phyloP scores from a whole-genome alignment of 805 yeast species.

The Suhomyces vadensis region DNA sequence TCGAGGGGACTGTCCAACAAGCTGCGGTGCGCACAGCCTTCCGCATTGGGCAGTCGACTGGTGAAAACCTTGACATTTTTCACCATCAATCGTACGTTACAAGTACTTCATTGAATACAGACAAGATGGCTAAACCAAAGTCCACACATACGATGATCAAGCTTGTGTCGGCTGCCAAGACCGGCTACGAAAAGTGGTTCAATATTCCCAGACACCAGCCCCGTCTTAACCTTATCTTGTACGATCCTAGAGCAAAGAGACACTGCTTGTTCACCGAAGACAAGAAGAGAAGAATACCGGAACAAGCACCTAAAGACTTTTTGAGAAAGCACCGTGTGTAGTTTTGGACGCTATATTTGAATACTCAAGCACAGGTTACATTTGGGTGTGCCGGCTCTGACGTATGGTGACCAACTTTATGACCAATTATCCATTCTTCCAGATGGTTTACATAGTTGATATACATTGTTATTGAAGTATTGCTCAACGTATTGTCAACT shows the following conservation, averaged over 20 bases:
- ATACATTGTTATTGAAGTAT: no score
- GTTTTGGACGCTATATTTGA: no score
- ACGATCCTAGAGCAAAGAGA: conserved; percentile 61
- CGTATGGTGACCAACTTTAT: no score
- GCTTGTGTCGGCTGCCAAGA: conserved; percentile 83
- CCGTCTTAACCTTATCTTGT: conserved; percentile 64
- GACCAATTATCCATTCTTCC: no score
- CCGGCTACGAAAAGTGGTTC: conserved; percentile 83
- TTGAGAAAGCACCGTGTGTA: conserved; percentile 20
- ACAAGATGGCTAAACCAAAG: conserved; percentile 51
- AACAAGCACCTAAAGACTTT: conserved; percentile 40
- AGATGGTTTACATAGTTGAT: no score
- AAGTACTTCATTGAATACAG: no score
- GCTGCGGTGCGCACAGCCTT: not conserved
- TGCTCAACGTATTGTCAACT: no score
- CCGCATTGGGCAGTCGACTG: conserved; percentile 5
- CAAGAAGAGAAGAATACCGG: conserved; percentile 79
- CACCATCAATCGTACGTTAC: no score
- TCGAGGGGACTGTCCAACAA: not conserved
- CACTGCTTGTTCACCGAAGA: conserved; percentile 90
- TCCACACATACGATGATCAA: conserved; percentile 80
- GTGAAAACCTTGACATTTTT: not conserved
- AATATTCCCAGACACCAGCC: conserved; percentile 81
- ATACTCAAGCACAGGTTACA: no score
- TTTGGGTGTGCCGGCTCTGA: no score